phyloP scores from a whole-genome alignment of 495 filamentous ascomycete species.

The Amorphotheca resinae region DNA sequence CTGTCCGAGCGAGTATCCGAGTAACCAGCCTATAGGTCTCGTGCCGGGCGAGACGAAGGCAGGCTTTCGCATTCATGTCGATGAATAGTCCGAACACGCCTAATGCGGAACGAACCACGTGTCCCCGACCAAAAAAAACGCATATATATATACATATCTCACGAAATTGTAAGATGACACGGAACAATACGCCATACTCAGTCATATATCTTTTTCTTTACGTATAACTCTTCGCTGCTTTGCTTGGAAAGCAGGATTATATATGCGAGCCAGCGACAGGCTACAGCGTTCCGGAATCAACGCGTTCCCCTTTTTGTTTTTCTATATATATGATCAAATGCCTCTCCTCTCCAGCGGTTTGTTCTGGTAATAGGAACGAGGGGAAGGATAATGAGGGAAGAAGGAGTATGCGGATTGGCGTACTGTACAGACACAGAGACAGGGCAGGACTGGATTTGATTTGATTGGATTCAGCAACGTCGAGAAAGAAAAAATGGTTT shows the following conservation, averaged over 20 bases:
- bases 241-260: background rate
- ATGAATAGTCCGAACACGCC: constrained; percentile 2
- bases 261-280: background rate
- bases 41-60: background rate
- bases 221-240: background rate
- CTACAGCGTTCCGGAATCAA: too few relatives aligned
- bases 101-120: background rate
- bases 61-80: constrained; percentile 5
- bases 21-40: constrained; percentile 16
- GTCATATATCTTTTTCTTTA: background rate
- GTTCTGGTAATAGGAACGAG: too few relatives aligned
- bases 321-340: too few relatives aligned
- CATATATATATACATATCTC: background rate
- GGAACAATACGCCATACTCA: too few relatives aligned
- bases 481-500: too few relatives aligned
- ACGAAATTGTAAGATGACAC: constrained; percentile 2
- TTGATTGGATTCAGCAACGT: too few relatives aligned
- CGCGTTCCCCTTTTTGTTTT: too few relatives aligned
- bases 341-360: too few relatives aligned
- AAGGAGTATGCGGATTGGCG: too few relatives aligned
- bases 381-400: too few relatives aligned
- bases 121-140: background rate
- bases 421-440: too few relatives aligned
- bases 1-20: constrained; percentile 29
- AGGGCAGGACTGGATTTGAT: too few relatives aligned